Conservation (phyloP, 352 stramenopile genomes). For the Pythium folliculosum region DNA sequence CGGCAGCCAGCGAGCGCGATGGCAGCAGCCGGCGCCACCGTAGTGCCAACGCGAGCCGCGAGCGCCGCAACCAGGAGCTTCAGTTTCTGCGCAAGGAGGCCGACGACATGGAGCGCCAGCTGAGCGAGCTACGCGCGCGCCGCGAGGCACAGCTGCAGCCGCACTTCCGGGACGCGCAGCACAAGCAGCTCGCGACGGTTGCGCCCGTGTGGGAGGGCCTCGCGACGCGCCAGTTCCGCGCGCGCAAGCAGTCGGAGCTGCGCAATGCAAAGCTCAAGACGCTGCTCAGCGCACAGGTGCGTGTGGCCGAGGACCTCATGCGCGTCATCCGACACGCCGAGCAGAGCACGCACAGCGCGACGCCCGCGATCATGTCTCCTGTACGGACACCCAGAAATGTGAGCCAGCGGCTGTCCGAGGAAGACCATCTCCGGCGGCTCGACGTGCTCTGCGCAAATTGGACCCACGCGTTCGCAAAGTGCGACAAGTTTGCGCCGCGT, state of each 20-base stretch:
- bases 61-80: slow-evolving; percentile 23
- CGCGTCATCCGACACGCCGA: slow-evolving; percentile 9
- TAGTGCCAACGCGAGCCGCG: slow-evolving; percentile 15
- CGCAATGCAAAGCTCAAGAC: slow-evolving; percentile 12
- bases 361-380: not conserved
- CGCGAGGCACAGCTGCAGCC: slow-evolving; percentile 10
- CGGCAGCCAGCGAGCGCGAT: not conserved
- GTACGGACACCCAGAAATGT: not conserved
- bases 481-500: not conserved
- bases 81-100: slow-evolving; percentile 4
- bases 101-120: slow-evolving; percentile 8
- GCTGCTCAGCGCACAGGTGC: not conserved
- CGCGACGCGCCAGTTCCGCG: slow-evolving; percentile 15
- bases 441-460: not conserved
- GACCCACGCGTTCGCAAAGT: slow-evolving; percentile 2
- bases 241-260: slow-evolving; percentile 6
- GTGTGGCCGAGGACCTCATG: slow-evolving; percentile 9
- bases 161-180: not conserved
- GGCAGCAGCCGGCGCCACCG: not conserved
- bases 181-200: slow-evolving; percentile 6
- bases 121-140: not conserved
- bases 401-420: slow-evolving; percentile 6
- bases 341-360: not conserved
- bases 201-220: slow-evolving; percentile 29
- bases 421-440: slow-evolving; percentile 7